These are phyloP conservation scores for Metschnikowia continentalis DNA, from an alignment of 805 yeast species.

Conservation along the genomic window DNA sequence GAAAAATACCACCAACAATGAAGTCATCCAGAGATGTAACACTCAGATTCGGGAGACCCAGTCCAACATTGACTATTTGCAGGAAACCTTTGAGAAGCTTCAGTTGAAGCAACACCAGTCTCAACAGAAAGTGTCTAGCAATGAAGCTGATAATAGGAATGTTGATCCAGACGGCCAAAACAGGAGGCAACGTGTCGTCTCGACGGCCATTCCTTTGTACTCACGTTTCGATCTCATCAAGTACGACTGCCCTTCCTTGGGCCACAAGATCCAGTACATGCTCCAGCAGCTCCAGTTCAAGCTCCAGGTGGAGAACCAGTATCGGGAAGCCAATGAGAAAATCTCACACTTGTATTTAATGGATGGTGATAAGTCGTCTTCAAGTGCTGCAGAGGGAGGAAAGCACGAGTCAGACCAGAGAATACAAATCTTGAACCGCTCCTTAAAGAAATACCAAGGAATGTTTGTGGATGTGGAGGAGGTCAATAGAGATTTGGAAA, in stretches of 20 bases:
- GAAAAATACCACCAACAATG: constrained; percentile 70
- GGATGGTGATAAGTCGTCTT: constrained; percentile 86
- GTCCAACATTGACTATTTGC: constrained; percentile 83
- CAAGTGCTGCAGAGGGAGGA: constrained; percentile 87
- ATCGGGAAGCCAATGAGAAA: constrained; percentile 88
- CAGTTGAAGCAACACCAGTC: constrained; percentile 27
- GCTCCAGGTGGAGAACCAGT: constrained; percentile 89
- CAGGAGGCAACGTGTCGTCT: constrained; percentile 6
- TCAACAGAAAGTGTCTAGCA: constrained; percentile 7
- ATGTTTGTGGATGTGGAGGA: constrained; percentile 75
- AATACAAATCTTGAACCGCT: constrained; percentile 75
- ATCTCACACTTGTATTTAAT: constrained; percentile 77
- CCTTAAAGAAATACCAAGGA: constrained; percentile 83
- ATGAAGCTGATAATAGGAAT: constrained; percentile 5
- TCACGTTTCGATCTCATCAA: constrained; percentile 78
- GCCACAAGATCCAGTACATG: constrained; percentile 94
- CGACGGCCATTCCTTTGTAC: constrained; percentile 40
- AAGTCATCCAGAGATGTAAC: constrained; percentile 87
- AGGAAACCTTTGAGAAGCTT: constrained; percentile 67
- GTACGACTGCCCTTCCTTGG: constrained; percentile 90
- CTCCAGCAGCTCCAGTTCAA: constrained; percentile 91
- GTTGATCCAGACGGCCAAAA: constrained; percentile 2
- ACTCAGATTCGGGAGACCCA: constrained; percentile 87
- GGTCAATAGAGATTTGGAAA: constrained; percentile 59
- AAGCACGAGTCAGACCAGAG: constrained; percentile 79